Conservation (phyloP, 2,329 filamentous ascomycete genomes). For the Oidium heveae region DNA sequence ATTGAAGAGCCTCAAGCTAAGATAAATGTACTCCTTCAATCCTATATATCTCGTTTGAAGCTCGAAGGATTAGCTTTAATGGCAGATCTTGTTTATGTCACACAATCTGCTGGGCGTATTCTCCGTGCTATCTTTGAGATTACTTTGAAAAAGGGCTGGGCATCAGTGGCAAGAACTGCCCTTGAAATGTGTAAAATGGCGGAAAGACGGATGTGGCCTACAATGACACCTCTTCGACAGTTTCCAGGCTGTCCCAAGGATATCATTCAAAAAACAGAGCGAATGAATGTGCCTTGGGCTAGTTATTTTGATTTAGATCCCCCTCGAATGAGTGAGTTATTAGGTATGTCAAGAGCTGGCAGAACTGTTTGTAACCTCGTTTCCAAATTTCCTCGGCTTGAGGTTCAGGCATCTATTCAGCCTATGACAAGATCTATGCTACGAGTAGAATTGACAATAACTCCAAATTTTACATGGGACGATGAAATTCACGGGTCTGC, state of each 20-base stretch:
- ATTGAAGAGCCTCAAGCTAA: constrained; percentile 94
- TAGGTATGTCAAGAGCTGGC: constrained; percentile 75
- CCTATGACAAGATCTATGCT: constrained; percentile 88
- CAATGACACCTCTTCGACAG: constrained; percentile 85
- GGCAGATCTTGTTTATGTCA: constrained; percentile 97
- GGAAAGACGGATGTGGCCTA: constrained; percentile 98
- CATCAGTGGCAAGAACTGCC: constrained; percentile 73
- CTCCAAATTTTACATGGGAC: constrained; percentile 91
- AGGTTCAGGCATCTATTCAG: constrained; percentile 81
- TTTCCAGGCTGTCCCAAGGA: constrained; percentile 65
- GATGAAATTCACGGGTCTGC: constrained; percentile 65
- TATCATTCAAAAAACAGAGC: constrained; percentile 74
- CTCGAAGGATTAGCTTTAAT: constrained; percentile 85
- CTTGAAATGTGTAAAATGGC: constrained; percentile 96
- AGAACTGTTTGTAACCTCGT: constrained; percentile 66
- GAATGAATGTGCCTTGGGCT: constrained; percentile 79
- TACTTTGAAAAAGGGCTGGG: constrained; percentile 89
- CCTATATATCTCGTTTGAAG: constrained; percentile 85
- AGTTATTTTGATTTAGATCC: constrained; percentile 93
- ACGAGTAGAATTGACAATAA: constrained; percentile 69
- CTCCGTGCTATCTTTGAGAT: constrained; percentile 92
- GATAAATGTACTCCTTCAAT: constrained; percentile 91
- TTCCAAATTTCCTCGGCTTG: constrained; percentile 75
- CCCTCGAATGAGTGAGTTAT: constrained; percentile 81
- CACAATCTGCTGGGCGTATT: constrained; percentile 90